These are phyloP conservation scores for Sporothrix euskadiensis DNA, from an alignment of 2,329 filamentous ascomycete genomes.

Conservation along the genomic window DNA sequence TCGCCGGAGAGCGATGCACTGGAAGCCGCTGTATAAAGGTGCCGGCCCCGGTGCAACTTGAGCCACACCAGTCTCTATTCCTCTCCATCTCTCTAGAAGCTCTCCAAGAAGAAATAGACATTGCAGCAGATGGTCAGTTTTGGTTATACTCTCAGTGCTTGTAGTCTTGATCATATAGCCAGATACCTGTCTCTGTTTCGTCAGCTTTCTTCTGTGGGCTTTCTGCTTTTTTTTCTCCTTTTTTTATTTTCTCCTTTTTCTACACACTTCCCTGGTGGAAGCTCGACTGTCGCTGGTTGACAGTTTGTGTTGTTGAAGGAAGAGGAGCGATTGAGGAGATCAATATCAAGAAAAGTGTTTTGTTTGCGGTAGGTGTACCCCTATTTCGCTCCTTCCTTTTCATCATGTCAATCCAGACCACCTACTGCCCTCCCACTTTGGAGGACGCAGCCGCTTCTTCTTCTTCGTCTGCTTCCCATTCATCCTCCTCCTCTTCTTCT, in stretches of 20 bases:
- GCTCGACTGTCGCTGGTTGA: neutral
- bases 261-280: conserved; percentile 11
- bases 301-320: neutral
- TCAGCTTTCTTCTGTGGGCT: neutral
- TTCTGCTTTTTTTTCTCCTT: neutral
- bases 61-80: neutral
- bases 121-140: neutral
- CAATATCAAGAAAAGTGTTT: neutral
- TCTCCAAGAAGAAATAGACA: neutral
- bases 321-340: neutral
- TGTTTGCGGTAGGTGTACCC: neutral
- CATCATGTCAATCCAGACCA: neutral
- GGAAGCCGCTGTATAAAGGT: neutral
- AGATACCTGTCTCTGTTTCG: neutral
- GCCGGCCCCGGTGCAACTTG: neutral
- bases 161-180: neutral
- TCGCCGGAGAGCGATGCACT: neutral
- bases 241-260: neutral
- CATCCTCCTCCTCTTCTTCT: neutral
- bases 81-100: neutral
- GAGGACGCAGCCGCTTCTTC: neutral
- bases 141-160: neutral
- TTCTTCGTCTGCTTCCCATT: neutral
- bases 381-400: neutral
- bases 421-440: neutral